Evolutionary conservation across 192 early-diverging fungal genomes (phyloP).

Genomic region (Lunasporangiospora selenospora): DNA sequence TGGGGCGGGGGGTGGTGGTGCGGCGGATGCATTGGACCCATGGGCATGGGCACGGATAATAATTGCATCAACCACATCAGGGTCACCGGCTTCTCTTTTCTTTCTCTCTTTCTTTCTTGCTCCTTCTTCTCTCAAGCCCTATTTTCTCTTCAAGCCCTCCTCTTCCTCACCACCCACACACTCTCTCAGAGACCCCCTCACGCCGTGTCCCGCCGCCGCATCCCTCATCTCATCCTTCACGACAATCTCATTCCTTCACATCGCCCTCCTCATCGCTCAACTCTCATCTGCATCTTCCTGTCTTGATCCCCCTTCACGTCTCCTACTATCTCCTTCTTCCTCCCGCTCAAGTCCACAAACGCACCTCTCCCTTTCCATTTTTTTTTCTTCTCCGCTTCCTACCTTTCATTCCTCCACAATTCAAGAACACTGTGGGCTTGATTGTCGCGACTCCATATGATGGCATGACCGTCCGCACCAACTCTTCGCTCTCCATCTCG

Average conservation of each 20-base stretch:
- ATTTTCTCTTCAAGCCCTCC: slow-evolving; percentile 25
- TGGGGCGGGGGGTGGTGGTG: not conserved
- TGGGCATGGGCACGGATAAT: too few relatives aligned
- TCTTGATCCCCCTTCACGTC: too few relatives aligned
- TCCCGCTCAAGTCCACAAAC: too few relatives aligned
- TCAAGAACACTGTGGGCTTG: slow-evolving; percentile 30
- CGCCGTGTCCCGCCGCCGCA: slow-evolving; percentile 2
- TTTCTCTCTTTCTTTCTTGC: slow-evolving; percentile 6
- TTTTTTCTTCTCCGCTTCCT: slow-evolving; percentile 5
- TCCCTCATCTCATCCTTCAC: slow-evolving; percentile 14
- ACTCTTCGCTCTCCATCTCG: slow-evolving; percentile 20
- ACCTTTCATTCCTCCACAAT: too few relatives aligned
- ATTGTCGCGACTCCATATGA: slow-evolving; percentile 2
- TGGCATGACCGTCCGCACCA: slow-evolving; percentile 13
- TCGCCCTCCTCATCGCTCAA: not conserved
- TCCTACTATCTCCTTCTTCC: too few relatives aligned
- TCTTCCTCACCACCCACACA: not conserved
- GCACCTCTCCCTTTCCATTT: too few relatives aligned
- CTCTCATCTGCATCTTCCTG: not conserved
- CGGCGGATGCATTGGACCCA: not conserved
- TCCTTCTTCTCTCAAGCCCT: not conserved
- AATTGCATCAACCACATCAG: too few relatives aligned
- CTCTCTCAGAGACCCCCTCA: not conserved
- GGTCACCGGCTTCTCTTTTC: not conserved
- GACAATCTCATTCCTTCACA: not conserved